Evolutionary conservation across 768 basidiomycete species (phyloP), one percentile per base, ranked within the genome.

Genomic region (Dendrothele bispora): DNA sequence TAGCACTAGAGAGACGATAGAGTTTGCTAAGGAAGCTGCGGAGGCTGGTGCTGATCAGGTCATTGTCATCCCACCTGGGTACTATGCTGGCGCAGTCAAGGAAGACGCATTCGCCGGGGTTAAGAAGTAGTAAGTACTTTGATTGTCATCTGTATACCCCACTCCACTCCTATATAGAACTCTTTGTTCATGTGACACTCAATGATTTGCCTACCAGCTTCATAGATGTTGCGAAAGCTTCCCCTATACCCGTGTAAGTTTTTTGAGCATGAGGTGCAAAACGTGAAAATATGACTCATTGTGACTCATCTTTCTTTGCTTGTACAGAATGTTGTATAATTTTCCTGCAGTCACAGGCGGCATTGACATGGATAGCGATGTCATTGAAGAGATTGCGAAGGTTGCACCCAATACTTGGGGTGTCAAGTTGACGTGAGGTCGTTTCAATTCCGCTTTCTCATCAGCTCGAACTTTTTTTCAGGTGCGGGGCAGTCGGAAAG

Each of bases 31-130:
- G 25, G 78, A 82, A 59, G 84, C 84, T 26, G 82, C 80, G 7
- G 70, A 70, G 15, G 78, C 79, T 4, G 86, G 86, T 7, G 86
- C 86, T 6, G 83, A 86, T 61, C 77, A 70, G 47, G 74, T 70
- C 17, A 86, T 88, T 55, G 78, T 82, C 52, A 86, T 87, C 60
- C 68, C 77, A 17, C 79, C 80, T 38, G 82, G 83, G 41, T 86
- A 85, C 70, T 87, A 72, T 54, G 78, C 82, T 25, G 80, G 81
- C 21, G 75, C 71, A 21, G 65, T 87, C 29, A 64, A 66, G 45
- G 58, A 58, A 6, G 63, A 78, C 62, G 69, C 60, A 56, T 57
- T 62, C 21, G 84, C 84, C 7, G 62, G 39, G 2, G 12, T 42
- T 14, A 46, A 46, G 36, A 17, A 46, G 28, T 46, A 46, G 45